These are phyloP conservation scores for Irpex rosettiformis DNA, from an alignment of 1,284 basidiomycete genomes.

Conservation along the genomic window DNA sequence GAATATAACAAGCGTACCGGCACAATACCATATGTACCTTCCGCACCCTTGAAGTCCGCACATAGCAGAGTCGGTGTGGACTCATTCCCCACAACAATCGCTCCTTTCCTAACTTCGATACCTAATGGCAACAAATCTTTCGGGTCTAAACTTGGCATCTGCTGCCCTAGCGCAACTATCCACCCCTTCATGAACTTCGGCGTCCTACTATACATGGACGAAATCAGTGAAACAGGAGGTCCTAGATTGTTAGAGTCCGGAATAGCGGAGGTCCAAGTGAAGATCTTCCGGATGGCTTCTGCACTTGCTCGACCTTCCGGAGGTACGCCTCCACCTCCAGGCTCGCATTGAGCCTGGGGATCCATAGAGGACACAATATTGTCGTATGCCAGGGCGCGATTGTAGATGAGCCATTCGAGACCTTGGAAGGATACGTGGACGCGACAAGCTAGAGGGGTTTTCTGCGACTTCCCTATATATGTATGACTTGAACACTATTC, in stretches of 20 bases:
- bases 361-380: constrained; percentile 77
- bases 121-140: constrained; percentile 82
- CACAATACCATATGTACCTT: constrained; percentile 77
- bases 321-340: constrained; percentile 18
- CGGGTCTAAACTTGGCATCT: constrained; percentile 68
- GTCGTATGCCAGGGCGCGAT: constrained; percentile 84
- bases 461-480: constrained; percentile 22
- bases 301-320: constrained; percentile 14
- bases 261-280: constrained; percentile 26
- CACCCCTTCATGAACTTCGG: constrained; percentile 45
- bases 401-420: constrained; percentile 89
- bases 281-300: constrained; percentile 28
- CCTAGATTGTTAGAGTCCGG: constrained; percentile 26
- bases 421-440: constrained; percentile 79
- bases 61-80: constrained; percentile 82
- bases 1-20: constrained; percentile 42
- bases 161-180: constrained; percentile 48
- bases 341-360: constrained; percentile 26
- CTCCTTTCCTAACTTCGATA: constrained; percentile 68
- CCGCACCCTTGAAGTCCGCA: constrained; percentile 68
- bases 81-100: constrained; percentile 78
- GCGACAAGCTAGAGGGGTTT: constrained; percentile 60
- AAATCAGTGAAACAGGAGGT: constrained; percentile 25
- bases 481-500: too few species aligned
- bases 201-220: constrained; percentile 30